Percentiles rank a stretch among this genome's conserved stretches.
Conservation (phyloP, 768 basidiomycete species). For the Epithele typhae region DNA sequence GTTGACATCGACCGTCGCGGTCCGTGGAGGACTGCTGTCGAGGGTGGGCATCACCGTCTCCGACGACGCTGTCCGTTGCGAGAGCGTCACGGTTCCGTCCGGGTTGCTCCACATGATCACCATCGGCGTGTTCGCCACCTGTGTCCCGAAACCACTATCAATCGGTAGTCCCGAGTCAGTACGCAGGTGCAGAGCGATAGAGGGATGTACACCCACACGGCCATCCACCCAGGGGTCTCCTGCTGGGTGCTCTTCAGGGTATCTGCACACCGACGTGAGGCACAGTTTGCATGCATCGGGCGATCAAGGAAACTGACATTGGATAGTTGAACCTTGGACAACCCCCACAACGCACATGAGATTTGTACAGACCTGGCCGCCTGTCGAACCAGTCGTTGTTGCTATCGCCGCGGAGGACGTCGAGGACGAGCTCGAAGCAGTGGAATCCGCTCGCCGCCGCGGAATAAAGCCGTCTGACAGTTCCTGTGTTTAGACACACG, state of each 20-base stretch:
- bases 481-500: too few species aligned
- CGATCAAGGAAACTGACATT: conserved; percentile 13
- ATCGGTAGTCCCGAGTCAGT: not conserved
- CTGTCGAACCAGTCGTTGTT: too few species aligned
- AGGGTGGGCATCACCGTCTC: conserved; percentile 58
- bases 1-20: conserved; percentile 37
- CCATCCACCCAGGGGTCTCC: conserved; percentile 52
- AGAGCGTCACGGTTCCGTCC: conserved; percentile 59
- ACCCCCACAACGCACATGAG: conserved; percentile 20
- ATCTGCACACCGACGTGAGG: conserved; percentile 30
- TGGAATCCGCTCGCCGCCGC: too few species aligned
- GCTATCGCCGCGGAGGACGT: too few species aligned
- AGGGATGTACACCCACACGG: conserved; percentile 36
- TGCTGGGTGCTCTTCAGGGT: conserved; percentile 41
- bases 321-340: conserved; percentile 17
- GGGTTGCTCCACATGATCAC: conserved; percentile 70
- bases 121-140: conserved; percentile 59
- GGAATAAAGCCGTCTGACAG: too few species aligned
- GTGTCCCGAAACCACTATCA: conserved; percentile 55
- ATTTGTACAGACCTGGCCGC: conserved; percentile 15
- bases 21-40: conserved; percentile 46
- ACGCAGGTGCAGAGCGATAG: not conserved
- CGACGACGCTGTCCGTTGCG: conserved; percentile 51
- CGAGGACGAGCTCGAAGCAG: too few species aligned
- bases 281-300: not conserved